Base-by-base conservation (phyloP, 352 stramenopile species). In the Elongisporangium senticosum region DNA sequence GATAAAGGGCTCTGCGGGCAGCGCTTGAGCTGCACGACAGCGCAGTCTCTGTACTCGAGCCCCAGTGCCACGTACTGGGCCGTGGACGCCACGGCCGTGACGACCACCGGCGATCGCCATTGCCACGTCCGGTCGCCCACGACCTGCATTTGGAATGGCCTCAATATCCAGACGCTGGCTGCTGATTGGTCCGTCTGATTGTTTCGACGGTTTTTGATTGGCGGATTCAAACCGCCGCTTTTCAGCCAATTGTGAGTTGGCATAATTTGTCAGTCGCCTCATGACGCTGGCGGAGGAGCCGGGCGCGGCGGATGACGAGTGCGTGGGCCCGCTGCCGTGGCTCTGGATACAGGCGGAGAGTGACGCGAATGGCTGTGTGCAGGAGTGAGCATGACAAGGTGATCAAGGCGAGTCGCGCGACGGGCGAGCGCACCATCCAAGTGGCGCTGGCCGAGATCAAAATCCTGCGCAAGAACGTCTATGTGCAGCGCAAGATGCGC, bases 391-490 rank as follows among this genome's bases (percentile, higher is more conserved):
- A 67, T 52, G 71, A 81, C 28, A 56, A 64, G 17, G 70, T 74
- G 51, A 63, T 90, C 37, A 57, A 71, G 14, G 74, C 77, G 55
- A 90, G 80, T 58, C 78, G 83, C 53, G 58, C 74, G n/a, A 76
- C 80, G 19, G 83, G 83, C n/a, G 65, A 78, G n/a, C 78, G 83
- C 1, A 81, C 83, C 8, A 75, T 93, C 22, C 67, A 83, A 51
- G 70, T 87, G 53, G 83, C 83, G 50, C 69, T 93, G 24, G 80
- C 77, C 4, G 83, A 93, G 56, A 87, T 87, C 24, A 58, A 75
- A 51, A 83, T 93, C 56, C 86, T 93, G 53, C 57, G 64, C 28
- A 60, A 79, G 28, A 93, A 93, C 58, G 67, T 87, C 13, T 93
- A 90, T 53, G 83, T 93, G 19, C 78, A 93, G 62, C 69, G 83